Base-by-base conservation (phyloP, 73 alveolate species). In the Paramecium biaurelia region DNA sequence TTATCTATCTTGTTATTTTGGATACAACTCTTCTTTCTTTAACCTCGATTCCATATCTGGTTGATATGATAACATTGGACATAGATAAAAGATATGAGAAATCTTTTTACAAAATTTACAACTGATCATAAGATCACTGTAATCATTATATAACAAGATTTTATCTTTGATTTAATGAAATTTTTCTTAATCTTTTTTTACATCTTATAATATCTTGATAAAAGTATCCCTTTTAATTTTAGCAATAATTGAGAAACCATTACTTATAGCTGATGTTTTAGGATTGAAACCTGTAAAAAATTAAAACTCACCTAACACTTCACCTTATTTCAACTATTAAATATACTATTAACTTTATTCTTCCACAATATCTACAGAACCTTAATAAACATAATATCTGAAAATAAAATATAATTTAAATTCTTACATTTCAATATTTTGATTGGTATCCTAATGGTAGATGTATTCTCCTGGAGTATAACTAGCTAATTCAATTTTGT, bases 381-480 rank as follows among this genome's bases (percentile, higher is more conserved):
- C 90, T 47, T 38, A 15, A 20, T 42, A 47, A 4, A 79, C 56
- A 23, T 38, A 79, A 79, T 42, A 79, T 45, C 70, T 79, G 15
- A 14, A n/a, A 7, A 8, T 42, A 41, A 42, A 79, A 30, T 30
- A 21, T 20, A 12, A 42, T 5, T 7, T 34, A 24, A 47, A 42
- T 18, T 7, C 1, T 20, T 18, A 37, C 72, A 79, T 9, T 18
- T 24, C 47, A 26, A 43, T 79, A 14, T 20, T 38, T 45, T 79
- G 47, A 47, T 14, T 79, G 8, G 14, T 42, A 23, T 43, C 86
- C 11, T 23, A 28, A 72, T 70, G 42, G 70, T 57, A 89, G 24
- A 89, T 68, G 9, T 41, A 41, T 20, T 89, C 94, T 43, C 87
- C 92, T 1, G 94, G 94, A 6, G 94, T 89, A 42, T 11, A 89